Conservation (phyloP, 2,329 filamentous ascomycete species). For the Hymenoscyphus infarciens region DNA sequence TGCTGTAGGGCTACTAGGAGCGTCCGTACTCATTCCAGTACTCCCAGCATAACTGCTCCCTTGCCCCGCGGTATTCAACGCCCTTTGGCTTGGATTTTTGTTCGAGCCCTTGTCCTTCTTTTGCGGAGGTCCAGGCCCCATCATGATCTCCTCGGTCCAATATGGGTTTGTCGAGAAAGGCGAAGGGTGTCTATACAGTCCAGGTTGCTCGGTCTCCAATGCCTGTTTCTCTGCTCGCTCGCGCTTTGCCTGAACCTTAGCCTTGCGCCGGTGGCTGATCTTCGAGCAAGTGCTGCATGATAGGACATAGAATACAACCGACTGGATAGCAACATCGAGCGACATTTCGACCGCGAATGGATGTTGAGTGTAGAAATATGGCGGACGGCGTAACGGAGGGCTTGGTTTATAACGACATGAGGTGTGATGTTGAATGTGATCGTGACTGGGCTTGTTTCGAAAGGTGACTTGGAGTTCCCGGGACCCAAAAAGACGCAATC, state of each 20-base stretch:
- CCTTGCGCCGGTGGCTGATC: constrained; percentile 64
- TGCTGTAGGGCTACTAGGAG: constrained; percentile 43
- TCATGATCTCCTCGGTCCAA: constrained; percentile 81
- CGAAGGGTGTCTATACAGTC: constrained; percentile 72
- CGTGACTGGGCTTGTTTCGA: constrained; percentile 3
- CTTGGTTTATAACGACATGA: constrained; percentile 26
- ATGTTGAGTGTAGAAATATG: constrained; percentile 6
- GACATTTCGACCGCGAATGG: constrained; percentile 40
- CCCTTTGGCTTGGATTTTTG: constrained; percentile 57
- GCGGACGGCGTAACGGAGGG: neutral
- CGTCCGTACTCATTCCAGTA: constrained; percentile 35
- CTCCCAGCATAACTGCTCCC: constrained; percentile 48
- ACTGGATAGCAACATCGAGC: constrained; percentile 62
- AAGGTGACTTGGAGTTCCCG: neutral
- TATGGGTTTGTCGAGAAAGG: constrained; percentile 85
- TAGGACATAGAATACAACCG: constrained; percentile 72
- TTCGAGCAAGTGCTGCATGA: constrained; percentile 77
- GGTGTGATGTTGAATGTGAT: constrained; percentile 3
- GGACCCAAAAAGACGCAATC: neutral
- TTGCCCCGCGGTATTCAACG: constrained; percentile 54
- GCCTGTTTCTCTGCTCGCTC: constrained; percentile 63
- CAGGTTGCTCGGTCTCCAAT: constrained; percentile 66
- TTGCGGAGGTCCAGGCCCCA: constrained; percentile 70
- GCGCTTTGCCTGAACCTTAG: constrained; percentile 65
- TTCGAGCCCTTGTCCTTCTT: constrained; percentile 47